Evolutionary conservation across 768 basidiomycete genomes (phyloP).

Genomic region (Leccinum truebloodii): DNA sequence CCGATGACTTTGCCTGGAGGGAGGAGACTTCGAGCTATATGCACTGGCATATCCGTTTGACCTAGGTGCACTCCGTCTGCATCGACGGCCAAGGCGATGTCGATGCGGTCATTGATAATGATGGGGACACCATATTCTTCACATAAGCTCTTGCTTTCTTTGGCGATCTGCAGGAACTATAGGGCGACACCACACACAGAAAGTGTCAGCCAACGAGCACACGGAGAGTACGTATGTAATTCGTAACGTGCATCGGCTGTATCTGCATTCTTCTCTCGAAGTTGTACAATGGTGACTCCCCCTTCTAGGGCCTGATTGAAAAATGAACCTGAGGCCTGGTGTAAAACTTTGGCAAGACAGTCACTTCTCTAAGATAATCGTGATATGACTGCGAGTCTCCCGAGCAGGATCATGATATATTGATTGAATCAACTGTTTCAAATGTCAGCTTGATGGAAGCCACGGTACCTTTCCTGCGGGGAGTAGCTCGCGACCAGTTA

Average conservation of each 20-base stretch:
- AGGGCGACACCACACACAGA: not conserved
- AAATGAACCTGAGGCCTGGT: conserved; percentile 40
- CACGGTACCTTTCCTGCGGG: conserved; percentile 70
- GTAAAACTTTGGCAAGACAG: not conserved
- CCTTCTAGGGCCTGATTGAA: conserved; percentile 68
- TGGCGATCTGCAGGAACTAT: conserved; percentile 79
- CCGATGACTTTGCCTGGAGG: conserved; percentile 76
- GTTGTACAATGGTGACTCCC: conserved; percentile 88
- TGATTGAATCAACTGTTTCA: not conserved
- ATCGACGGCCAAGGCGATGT: conserved; percentile 77
- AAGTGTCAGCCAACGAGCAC: not conserved
- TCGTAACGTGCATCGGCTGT: conserved; percentile 65
- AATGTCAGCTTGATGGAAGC: not conserved
- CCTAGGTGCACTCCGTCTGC: conserved; percentile 88
- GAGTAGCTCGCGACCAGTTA: conserved; percentile 78
- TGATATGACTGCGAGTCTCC: conserved; percentile 56
- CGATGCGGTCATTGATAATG: conserved; percentile 86
- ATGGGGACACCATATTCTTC: conserved; percentile 77
- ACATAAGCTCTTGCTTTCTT: conserved; percentile 67
- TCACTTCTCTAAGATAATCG: conserved; percentile 46
- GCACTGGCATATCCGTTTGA: conserved; percentile 80
- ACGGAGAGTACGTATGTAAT: not conserved
- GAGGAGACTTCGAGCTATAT: conserved; percentile 64
- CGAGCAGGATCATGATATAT: conserved; percentile 3
- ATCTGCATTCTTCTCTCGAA: conserved; percentile 83